Evolutionary conservation across 495 filamentous ascomycete species (phyloP), one percentile per base, ranked within the genome.

Genomic region (Achaetomiella virescens): DNA sequence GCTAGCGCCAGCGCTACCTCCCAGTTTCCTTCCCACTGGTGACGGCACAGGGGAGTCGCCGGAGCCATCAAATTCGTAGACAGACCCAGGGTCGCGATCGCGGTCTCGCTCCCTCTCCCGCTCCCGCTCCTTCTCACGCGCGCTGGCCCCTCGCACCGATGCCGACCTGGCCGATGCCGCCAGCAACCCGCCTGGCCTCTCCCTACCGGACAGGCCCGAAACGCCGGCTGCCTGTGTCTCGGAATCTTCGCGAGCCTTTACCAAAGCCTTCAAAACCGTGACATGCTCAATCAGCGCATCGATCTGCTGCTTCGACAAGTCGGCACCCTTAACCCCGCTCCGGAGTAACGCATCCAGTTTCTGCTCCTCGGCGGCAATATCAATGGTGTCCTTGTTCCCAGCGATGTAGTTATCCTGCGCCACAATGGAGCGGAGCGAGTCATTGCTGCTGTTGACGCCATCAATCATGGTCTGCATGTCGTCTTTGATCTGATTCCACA

Each of bases 1-100:
- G 61, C 81, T 53, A 0, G 76, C 80, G 20, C 80, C 82, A 33
- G 78, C 82, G 64, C 85, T 82, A 35, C 83, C 73, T 1, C 74
- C 74, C 27, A 74, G 64, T 50, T 75, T 76, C 31, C 72, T 61
- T 31, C 74, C 69, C 14, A 75, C 78, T 15, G 82, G 80, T 11
- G 85, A 87, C 6, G 84, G 82, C n/a, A 79, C 78, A 2, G 84
- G 82, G 1, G 88, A 90, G 60, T 90, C 87, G 17, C 78, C 81
- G 8, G 83, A 78, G 22, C 81, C 82, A 62, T 90, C 85, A 58
- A 85, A 81, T 17, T 90, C 88, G 62, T 83, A 81, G 52, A 85
- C 77, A 50, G 78, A 77, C 29, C 49, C 43, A 1, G 75, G 69
- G 52, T 87, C 85, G 48, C 66, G 68, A 33, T 83, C 84, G 21